Percentiles rank a stretch among this genome's conserved stretches.
These are phyloP conservation scores for Astragalus membranaceus DNA, from an alignment of 306 rosid species.

Conservation along the genomic window DNA sequence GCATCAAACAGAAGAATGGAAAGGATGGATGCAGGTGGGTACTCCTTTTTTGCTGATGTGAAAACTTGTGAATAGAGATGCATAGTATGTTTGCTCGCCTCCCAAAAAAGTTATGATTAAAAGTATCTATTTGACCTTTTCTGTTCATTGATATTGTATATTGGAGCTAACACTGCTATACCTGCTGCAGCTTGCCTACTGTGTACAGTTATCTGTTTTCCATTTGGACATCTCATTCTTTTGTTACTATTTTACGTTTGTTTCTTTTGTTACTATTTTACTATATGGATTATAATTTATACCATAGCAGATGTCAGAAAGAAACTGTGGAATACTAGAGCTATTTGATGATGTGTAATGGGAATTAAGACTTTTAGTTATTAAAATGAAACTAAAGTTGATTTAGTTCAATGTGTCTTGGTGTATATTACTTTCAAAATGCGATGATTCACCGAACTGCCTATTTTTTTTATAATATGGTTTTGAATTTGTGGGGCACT, in stretches of 20 bases:
- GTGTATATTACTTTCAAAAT: neutral
- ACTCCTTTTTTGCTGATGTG: slow-evolving; percentile 10
- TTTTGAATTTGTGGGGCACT: neutral
- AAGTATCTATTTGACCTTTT: neutral
- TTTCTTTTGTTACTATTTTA: neutral
- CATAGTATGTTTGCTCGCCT: slow-evolving; percentile 3
- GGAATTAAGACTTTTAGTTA: slow-evolving; percentile 13
- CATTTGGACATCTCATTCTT: neutral
- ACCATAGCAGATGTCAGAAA: slow-evolving; percentile 5
- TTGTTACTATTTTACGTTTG: neutral
- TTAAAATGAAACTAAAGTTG: slow-evolving; percentile 4
- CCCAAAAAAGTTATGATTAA: neutral
- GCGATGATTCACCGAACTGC: slow-evolving; percentile 8
- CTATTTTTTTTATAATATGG: neutral
- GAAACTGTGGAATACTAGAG: neutral
- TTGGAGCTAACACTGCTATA: neutral
- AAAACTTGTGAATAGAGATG: slow-evolving; percentile 7
- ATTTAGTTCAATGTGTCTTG: neutral
- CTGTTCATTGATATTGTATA: neutral
- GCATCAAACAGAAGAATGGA: slow-evolving; percentile 99
- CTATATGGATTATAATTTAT: slow-evolving; percentile 11
- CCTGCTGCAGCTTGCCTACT: neutral
- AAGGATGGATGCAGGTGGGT: slow-evolving; percentile 99
- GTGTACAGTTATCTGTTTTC: neutral
- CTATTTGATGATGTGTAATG: slow-evolving; percentile 19